These are phyloP conservation scores for Sphaerulina populicola DNA, from an alignment of 2,329 filamentous ascomycete genomes.

Conservation along the genomic window DNA sequence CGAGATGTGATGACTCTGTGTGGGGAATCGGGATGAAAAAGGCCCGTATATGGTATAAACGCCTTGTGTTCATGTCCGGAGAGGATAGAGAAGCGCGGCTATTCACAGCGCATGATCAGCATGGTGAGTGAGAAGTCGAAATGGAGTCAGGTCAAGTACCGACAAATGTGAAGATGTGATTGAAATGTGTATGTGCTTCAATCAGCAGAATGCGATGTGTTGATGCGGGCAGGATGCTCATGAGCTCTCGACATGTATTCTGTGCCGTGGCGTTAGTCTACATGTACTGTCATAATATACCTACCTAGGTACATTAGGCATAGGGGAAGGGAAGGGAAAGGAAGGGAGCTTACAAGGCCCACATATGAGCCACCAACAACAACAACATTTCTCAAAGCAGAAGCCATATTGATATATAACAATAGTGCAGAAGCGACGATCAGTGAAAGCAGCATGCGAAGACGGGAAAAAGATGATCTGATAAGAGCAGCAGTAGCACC, in stretches of 20 bases:
- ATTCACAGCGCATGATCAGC: background rate
- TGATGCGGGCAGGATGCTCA: conserved; percentile 13
- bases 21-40: conserved; percentile 10
- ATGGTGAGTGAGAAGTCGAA: background rate
- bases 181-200: conserved; percentile 19
- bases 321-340: background rate
- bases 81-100: conserved; percentile 21
- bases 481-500: background rate
- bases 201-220: conserved; percentile 18
- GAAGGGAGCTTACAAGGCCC: conserved; percentile 11
- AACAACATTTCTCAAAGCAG: conserved; percentile 17
- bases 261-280: background rate
- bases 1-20: conserved; percentile 15
- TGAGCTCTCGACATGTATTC: conserved; percentile 16
- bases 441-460: background rate
- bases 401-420: background rate
- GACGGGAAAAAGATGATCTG: background rate
- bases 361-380: conserved; percentile 21
- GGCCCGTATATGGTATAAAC: conserved; percentile 19
- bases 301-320: no score
- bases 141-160: background rate
- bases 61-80: conserved; percentile 20
- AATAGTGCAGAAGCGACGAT: background rate
- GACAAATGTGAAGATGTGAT: conserved; percentile 21
- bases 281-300: no score